phyloP scores from a whole-genome alignment of 148 eudicot genomes.

The Suaeda aralocaspica region DNA sequence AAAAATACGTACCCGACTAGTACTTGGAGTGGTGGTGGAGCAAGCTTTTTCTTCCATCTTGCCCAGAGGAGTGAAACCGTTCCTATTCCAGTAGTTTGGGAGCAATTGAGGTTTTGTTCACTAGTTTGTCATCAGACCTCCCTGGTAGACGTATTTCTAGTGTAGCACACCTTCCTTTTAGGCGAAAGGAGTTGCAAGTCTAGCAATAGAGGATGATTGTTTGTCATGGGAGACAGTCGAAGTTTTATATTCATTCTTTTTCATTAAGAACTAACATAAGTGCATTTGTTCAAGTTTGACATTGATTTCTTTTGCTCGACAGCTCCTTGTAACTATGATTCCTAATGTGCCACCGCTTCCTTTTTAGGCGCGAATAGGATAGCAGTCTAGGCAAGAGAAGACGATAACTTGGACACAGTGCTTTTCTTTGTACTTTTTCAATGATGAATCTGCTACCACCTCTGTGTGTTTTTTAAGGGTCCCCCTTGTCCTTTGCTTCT shows the following conservation, averaged over 20 bases:
- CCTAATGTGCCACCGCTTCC: slow-evolving; percentile 21
- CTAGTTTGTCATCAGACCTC: too few species aligned
- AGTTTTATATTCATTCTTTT: slow-evolving; percentile 34
- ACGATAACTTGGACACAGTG: slow-evolving; percentile 33
- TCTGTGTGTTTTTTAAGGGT: slow-evolving; percentile 31
- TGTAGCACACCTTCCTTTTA: too few species aligned
- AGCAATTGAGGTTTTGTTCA: slow-evolving; percentile 37
- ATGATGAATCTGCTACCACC: slow-evolving; percentile 23
- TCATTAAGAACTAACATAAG: slow-evolving; percentile 21
- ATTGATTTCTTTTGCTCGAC: slow-evolving; percentile 32
- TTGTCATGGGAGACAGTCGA: slow-evolving; percentile 30
- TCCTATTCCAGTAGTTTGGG: slow-evolving; percentile 33
- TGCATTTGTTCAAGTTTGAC: slow-evolving; percentile 40
- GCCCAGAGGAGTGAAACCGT: slow-evolving; percentile 38
- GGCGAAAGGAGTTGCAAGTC: too few species aligned
- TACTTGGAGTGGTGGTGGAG: slow-evolving; percentile 35
- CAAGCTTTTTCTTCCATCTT: slow-evolving; percentile 39
- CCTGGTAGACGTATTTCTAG: too few species aligned
- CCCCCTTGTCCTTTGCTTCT: slow-evolving; percentile 25
- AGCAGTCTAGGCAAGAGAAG: slow-evolving; percentile 30
- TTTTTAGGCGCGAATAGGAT: slow-evolving; percentile 28
- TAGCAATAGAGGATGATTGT: too few species aligned
- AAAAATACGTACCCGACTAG: slow-evolving; percentile 43
- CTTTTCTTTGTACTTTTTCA: slow-evolving; percentile 24
- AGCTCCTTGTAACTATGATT: slow-evolving; percentile 24